Evolutionary conservation across 225 moss, liverwort and hornwort genomes (phyloP).

Genomic region (Rhytidiadelphus loreus): DNA sequence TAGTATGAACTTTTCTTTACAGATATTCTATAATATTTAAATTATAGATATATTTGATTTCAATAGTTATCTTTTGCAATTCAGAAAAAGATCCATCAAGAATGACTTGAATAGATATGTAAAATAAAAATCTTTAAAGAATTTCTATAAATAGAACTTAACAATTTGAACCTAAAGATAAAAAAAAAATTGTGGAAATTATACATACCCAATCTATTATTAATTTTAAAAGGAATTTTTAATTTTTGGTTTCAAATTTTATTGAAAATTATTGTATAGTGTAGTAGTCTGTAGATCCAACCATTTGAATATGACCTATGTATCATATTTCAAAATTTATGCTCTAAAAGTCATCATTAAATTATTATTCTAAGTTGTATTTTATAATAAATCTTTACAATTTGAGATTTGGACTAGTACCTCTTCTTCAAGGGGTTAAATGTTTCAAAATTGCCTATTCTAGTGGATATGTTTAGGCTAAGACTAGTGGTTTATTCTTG

Average conservation of each 20-base stretch:
- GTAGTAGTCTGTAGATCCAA: not conserved
- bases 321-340: not conserved
- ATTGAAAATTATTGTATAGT: not conserved
- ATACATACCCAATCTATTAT: too few species aligned
- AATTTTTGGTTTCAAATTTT: not conserved
- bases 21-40: too few species aligned
- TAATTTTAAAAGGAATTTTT: not conserved
- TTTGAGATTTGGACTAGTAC: not conserved
- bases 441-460: not conserved
- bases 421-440: not conserved
- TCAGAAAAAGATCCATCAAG: too few species aligned
- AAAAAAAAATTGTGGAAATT: too few species aligned
- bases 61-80: too few species aligned
- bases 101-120: too few species aligned
- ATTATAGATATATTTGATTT: too few species aligned
- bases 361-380: not conserved
- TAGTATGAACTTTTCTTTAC: too few species aligned
- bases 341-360: not conserved
- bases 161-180: too few species aligned
- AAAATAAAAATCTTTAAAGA: too few species aligned
- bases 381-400: not conserved
- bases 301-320: not conserved
- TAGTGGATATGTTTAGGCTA: accelerated
- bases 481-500: too few species aligned
- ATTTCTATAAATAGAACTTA: too few species aligned